phyloP scores from a whole-genome alignment of 768 basidiomycete genomes.

The Boletus rex-veris region DNA sequence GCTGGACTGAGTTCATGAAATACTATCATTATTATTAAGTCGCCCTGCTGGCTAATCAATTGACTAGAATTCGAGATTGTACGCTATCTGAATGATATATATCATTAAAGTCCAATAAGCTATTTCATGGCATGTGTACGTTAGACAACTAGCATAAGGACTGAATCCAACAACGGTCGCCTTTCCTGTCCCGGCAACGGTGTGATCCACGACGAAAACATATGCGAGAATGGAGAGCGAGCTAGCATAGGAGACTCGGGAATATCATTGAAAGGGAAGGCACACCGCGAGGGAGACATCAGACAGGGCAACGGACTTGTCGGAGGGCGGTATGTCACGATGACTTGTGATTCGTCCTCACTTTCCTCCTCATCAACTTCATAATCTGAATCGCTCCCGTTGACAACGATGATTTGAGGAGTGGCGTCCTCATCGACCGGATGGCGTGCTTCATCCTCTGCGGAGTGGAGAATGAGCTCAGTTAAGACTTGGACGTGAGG shows the following conservation, averaged over 20 bases:
- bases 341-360: neutral
- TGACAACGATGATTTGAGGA: conserved; percentile 8
- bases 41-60: too few relatives aligned
- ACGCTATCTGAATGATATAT: too few relatives aligned
- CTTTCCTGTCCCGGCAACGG: conserved; percentile 6
- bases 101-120: neutral
- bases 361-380: neutral
- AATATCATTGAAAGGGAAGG: conserved; percentile 8
- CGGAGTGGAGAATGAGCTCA: neutral
- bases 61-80: too few relatives aligned
- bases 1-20: too few relatives aligned
- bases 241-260: conserved; percentile 11
- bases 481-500: neutral
- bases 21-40: too few relatives aligned
- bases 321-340: neutral
- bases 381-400: neutral
- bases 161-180: conserved; percentile 17
- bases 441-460: neutral
- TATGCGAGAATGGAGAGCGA: conserved; percentile 6
- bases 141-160: conserved; percentile 5
- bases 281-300: conserved; percentile 6
- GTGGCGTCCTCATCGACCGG: neutral
- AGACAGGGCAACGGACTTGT: conserved; percentile 7
- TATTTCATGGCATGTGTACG: neutral
- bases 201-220: conserved; percentile 21